Evolutionary conservation across 1,284 basidiomycete species (phyloP), one percentile per base, ranked within the genome.

Genomic region (Vanrija pseudolonga): DNA sequence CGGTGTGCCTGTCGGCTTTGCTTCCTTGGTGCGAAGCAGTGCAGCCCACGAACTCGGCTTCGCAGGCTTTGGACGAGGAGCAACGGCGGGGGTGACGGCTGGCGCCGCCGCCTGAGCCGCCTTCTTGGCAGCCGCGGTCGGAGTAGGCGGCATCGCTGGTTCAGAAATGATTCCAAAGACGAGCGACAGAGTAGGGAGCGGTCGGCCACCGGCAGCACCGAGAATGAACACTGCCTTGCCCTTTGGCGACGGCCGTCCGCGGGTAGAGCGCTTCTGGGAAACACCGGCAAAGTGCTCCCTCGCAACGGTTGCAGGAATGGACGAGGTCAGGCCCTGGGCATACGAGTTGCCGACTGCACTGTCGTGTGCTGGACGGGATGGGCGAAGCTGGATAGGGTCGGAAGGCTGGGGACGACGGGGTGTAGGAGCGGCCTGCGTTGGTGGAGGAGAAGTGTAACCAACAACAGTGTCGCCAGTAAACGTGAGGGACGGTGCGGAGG

Each of bases 21-120:
- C 39, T 22, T 57, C 51, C 23, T 39, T 11, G 60, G 41, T n/a
- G 53, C 57, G 47, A 37, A 91, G 78, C 22, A 90, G 82, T 2
- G 87, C 86, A 0, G 89, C 88, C 86, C 87, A 92, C 4, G 85
- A 87, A 63, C 84, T 85, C 67, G 68, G 65, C 46, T 69, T 65
- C 26, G 77, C 67, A 12, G 78, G 66, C 22, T 77, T 62, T 23
- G 71, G 55, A 12, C 69, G 50, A 9, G 71, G 37, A 17, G 74
- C 55, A 7, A 63, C 42, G n/a, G 28, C 36, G 9, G 37, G 12
- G 32, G 32, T 12, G 32, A 32, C 32, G 14, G 32, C n/a, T 18
- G 32, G 20, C 43, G 43, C 32, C 26, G 6, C 3, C 26, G 15
- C 19, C n/a, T 23, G 22, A 7, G 36, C 26, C n/a, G n/a, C n/a